Base-by-base conservation (phyloP, 345 rosid genomes). In the Rhodamnia rubescens region DNA sequence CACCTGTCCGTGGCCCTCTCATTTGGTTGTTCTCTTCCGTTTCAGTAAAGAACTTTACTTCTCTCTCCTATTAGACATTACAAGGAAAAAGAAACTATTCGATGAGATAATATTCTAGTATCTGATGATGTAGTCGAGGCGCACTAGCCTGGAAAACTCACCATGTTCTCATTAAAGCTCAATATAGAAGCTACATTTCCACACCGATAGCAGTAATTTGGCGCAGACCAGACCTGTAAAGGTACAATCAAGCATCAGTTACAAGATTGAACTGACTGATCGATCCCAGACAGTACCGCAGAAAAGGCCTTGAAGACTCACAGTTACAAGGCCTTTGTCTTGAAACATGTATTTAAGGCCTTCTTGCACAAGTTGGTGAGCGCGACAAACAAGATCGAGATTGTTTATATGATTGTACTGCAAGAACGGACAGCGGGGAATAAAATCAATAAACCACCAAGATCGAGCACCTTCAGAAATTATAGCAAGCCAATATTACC, bases 341-440 rank as follows among this genome's bases (percentile, higher is more conserved):
- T 96, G 98, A 93, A 97, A 97, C 99, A 97, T 97, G 92, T 96
- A 97, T 86, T 97, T 97, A 83, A 97, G 99, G 84, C 99, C 99
- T 92, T 97, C 99, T 95, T 97, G 99, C 83, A 97, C 99, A 88
- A 97, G 98, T 90, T 96, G 99, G 90, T 97, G 99, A 7, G 99
- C 99, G 7, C 99, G 99, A 87, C 99, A 97, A 88, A 97, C 99
- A 86, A 97, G 90, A 87, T 93, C 97, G 85, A 97, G 99, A 83
- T 93, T 93, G 92, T 97, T 97, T 87, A 97, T 94, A 90, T 92
- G 96, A 89, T 97, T 97, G 90, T 93, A 97, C 99, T 97, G 93
- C 92, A 90, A 88, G 86, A 26, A 85, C 81, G 85, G 47, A 83
- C 49, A 27, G 4, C 44, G 14, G 44, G 50, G 42, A 36, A 8